Percentiles rank a stretch among this genome's conserved stretches.
These are phyloP conservation scores for Arabis hirsuta DNA, from an alignment of 345 rosid species.

Conservation along the genomic window DNA sequence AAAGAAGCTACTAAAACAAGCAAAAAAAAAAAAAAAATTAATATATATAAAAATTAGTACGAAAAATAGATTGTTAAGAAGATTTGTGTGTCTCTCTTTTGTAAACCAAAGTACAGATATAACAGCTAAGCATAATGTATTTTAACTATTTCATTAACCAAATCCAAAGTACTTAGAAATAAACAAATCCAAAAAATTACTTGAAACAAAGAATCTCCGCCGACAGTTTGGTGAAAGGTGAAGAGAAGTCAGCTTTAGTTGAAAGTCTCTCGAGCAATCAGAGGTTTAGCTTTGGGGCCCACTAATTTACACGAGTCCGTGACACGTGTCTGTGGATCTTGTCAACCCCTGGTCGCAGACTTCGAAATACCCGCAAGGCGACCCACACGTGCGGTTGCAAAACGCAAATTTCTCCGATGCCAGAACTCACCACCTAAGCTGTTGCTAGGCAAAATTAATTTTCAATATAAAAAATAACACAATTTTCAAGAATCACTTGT, in stretches of 20 bases:
- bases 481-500: too few relatives aligned
- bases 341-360: slow-evolving; percentile 8
- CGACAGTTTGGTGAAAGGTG: slow-evolving; percentile 39
- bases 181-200: slow-evolving; percentile 12
- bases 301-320: background rate
- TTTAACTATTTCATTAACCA: background rate
- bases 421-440: background rate
- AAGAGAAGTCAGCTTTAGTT: slow-evolving; percentile 19
- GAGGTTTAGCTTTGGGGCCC: slow-evolving; percentile 17
- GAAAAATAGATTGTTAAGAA: slow-evolving; percentile 34
- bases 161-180: slow-evolving; percentile 28
- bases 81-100: slow-evolving; percentile 53
- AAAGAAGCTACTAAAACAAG: slow-evolving; percentile 50
- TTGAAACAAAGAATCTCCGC: slow-evolving; percentile 34
- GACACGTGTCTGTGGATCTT: slow-evolving; percentile 33
- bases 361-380: slow-evolving; percentile 10
- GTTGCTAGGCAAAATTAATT: too few relatives aligned
- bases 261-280: slow-evolving; percentile 10
- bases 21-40: background rate
- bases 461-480: too few relatives aligned
- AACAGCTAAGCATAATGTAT: slow-evolving; percentile 58
- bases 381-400: slow-evolving; percentile 32
- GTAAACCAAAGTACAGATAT: slow-evolving; percentile 50
- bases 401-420: background rate
- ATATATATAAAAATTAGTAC: background rate